A percentile compares a stretch with the other conserved stretches of the same genome.
Conservation (phyloP, 306 rosid genomes). For the Quercus robur region DNA sequence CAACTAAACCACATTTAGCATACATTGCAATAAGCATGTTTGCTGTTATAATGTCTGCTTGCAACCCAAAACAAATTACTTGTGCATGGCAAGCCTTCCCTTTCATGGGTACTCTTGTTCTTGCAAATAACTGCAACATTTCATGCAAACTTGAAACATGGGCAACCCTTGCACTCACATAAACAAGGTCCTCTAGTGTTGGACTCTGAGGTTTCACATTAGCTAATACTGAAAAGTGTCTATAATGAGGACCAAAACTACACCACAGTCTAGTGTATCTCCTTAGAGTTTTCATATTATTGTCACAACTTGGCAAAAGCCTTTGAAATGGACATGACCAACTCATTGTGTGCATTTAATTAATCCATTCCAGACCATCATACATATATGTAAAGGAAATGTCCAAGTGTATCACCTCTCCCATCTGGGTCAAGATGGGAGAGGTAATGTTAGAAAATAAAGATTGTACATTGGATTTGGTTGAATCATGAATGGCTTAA, state of each 20-base stretch:
- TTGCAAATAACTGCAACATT: conserved; percentile 54
- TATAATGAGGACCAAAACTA: conserved; percentile 10
- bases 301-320: conserved; percentile 11
- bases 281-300: conserved; percentile 37
- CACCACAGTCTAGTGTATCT: conserved; percentile 19
- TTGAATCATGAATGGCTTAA: too few species aligned
- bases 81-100: conserved; percentile 76
- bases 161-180: conserved; percentile 14
- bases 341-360: not conserved
- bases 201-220: conserved; percentile 14
- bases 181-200: conserved; percentile 23
- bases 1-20: conserved; percentile 56
- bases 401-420: too few species aligned
- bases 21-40: conserved; percentile 78
- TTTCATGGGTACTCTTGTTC: conserved; percentile 33
- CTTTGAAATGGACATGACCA: not conserved
- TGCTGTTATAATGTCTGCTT: conserved; percentile 47
- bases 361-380: not conserved
- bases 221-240: conserved; percentile 36
- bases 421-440: too few species aligned
- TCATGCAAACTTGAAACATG: conserved; percentile 43
- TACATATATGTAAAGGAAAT: too few species aligned
- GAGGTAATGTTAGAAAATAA: too few species aligned
- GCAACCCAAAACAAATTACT: conserved; percentile 48
- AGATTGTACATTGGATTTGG: too few species aligned